phyloP scores from a whole-genome alignment of 1,284 basidiomycete species.

The Taiwanofungus camphoratus region DNA sequence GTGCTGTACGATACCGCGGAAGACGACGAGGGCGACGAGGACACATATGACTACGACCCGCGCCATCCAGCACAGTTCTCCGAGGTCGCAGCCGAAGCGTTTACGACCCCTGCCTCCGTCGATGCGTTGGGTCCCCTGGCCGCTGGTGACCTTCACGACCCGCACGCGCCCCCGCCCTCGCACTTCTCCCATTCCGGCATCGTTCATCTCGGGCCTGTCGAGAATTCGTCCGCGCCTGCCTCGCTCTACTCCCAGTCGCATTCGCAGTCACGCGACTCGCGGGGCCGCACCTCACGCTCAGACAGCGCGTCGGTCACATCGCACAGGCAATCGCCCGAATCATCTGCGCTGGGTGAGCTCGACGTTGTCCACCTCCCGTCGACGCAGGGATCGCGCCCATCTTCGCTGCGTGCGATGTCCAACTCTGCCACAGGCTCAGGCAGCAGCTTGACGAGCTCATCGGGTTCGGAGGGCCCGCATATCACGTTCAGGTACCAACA shows the following conservation, averaged over 20 bases:
- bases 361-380: constrained; percentile 17
- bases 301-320: not conserved
- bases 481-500: constrained; percentile 68
- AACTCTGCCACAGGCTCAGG: constrained; percentile 7
- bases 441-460: constrained; percentile 11
- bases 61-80: constrained; percentile 27
- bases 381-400: constrained; percentile 13
- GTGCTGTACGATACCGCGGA: constrained; percentile 10
- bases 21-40: not conserved
- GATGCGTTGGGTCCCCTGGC: constrained; percentile 4
- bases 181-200: constrained; percentile 41
- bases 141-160: not conserved
- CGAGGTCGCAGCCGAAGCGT: constrained; percentile 25
- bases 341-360: not conserved
- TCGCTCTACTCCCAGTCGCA: constrained; percentile 13
- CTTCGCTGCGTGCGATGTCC: constrained; percentile 9
- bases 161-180: constrained; percentile 5
- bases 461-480: constrained; percentile 18
- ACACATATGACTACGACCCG: constrained; percentile 17
- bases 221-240: constrained; percentile 15
- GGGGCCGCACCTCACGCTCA: constrained; percentile 8
- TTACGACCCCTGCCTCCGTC: constrained; percentile 13
- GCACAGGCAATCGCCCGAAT: not conserved
- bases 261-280: constrained; percentile 17
- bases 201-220: constrained; percentile 42